Base-by-base conservation (phyloP, 495 filamentous ascomycete species). In the Podospora didyma region DNA sequence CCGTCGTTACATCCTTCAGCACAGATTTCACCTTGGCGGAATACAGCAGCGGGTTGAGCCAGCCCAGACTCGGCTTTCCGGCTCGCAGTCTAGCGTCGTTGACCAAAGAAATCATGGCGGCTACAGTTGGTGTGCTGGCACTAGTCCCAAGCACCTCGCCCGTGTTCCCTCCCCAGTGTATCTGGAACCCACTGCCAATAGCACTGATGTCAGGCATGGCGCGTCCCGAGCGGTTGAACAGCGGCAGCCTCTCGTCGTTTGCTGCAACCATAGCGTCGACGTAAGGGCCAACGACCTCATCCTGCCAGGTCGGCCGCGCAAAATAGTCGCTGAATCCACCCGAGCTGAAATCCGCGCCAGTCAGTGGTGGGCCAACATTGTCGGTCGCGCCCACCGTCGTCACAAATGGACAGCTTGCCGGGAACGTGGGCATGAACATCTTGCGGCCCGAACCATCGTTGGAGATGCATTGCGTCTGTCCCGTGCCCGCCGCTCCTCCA, bases 311-410 rank as follows among this genome's bases (percentile, higher is more conserved):
- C 0, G 89, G 88, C 7, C 82, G 77, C 1, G 70, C 52, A 61
- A 89, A 94, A n/a, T 79, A 74, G 44, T 87, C 79, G 3, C 83
- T 86, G 69, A 95, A 93, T 0, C 89, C 88, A 9, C 86, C 90
- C 0, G 79, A 79, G 31, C 82, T 84, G 58, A 82, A 87, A 22
- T 58, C 63, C 35, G 83, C 77, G 12, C 79, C 86, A 21, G 68
- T 77, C 44, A 86, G 73, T 17, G 85, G 83, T 7, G 83, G 78
- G 2, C 72, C 64, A 1, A 79, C 74, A 17, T 77, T 72, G n/a
- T 73, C 71, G 0, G 86, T 90, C 4, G 85, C 89, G 12, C 89
- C 90, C 9, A 94, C 88, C 0, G 83, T 73, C 0, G 90, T 96
- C 4, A 94, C 85, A 63, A 84, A 94, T 0, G 90, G 90, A 60